Conservation (phyloP, 345 rosid genomes). For the Acer yangbiense region DNA sequence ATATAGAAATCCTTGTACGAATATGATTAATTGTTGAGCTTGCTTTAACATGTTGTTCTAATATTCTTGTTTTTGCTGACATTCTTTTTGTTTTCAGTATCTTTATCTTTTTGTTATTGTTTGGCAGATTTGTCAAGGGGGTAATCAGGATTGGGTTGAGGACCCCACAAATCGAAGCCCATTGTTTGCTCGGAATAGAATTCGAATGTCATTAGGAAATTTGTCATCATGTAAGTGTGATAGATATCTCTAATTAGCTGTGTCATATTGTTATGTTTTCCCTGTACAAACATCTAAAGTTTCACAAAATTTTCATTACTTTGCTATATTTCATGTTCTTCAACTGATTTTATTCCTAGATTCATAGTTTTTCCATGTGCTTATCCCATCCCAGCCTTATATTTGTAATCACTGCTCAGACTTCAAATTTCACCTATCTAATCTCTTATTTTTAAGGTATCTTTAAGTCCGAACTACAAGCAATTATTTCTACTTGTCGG, state of each 20-base stretch:
- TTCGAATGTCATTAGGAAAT: slow-evolving; percentile 62
- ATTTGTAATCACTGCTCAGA: not conserved
- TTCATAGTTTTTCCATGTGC: not conserved
- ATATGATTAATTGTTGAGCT: not conserved
- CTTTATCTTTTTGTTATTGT: not conserved
- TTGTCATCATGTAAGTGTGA: slow-evolving; percentile 62
- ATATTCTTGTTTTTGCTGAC: not conserved
- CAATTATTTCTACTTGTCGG: slow-evolving; percentile 68
- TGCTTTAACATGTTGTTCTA: not conserved
- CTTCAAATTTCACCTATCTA: slow-evolving; percentile 11
- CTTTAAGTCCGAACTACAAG: slow-evolving; percentile 67
- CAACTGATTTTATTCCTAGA: slow-evolving; percentile 1
- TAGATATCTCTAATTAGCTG: slow-evolving; percentile 5
- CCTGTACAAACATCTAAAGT: not conserved
- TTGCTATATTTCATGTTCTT: not conserved
- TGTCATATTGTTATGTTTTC: not conserved
- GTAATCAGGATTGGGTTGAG: slow-evolving; percentile 66
- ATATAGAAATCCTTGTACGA: not conserved
- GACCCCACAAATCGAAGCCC: slow-evolving; percentile 84
- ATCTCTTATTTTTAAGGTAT: slow-evolving; percentile 41
- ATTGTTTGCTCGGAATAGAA: slow-evolving; percentile 81
- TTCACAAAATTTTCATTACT: not conserved
- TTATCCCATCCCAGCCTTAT: slow-evolving; percentile 9
- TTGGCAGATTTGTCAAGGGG: slow-evolving; percentile 68
- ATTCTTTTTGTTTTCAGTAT: not conserved